Conservation (phyloP, 768 basidiomycete genomes). For the Lactarius evosmus region DNA sequence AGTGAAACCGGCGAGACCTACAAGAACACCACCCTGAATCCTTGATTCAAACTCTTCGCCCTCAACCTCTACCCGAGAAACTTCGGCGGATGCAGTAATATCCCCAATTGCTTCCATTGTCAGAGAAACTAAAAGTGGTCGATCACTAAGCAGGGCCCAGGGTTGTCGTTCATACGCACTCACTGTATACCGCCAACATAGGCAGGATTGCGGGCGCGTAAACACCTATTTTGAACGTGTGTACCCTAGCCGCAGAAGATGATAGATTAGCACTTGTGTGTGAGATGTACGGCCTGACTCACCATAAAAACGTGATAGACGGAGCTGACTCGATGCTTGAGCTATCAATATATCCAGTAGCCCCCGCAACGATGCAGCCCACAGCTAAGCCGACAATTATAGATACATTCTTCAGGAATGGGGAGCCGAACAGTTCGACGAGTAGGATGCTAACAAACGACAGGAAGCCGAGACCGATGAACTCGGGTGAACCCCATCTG, state of each 20-base stretch:
- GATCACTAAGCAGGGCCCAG: neutral
- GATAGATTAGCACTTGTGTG: neutral
- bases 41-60: constrained; percentile 77
- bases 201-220: constrained; percentile 69
- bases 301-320: constrained; percentile 80
- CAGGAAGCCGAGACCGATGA: constrained; percentile 85
- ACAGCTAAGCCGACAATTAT: constrained; percentile 73
- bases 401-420: constrained; percentile 78
- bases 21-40: constrained; percentile 79
- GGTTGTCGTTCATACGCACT: constrained; percentile 26
- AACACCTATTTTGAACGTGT: constrained; percentile 71
- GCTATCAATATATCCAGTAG: constrained; percentile 71
- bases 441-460: constrained; percentile 74
- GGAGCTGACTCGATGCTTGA: constrained; percentile 65
- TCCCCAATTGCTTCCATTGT: constrained; percentile 88
- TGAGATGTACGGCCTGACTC: constrained; percentile 13
- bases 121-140: constrained; percentile 49
- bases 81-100: constrained; percentile 78
- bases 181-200: constrained; percentile 59
- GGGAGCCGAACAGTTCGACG: constrained; percentile 79
- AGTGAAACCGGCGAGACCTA: constrained; percentile 31
- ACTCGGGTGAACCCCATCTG: constrained; percentile 79
- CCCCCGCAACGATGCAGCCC: constrained; percentile 79
- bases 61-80: constrained; percentile 68
- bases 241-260: constrained; percentile 46